Base-by-base conservation (phyloP, 2,329 filamentous ascomycete genomes). In the Plenodomus tracheiphilus region DNA sequence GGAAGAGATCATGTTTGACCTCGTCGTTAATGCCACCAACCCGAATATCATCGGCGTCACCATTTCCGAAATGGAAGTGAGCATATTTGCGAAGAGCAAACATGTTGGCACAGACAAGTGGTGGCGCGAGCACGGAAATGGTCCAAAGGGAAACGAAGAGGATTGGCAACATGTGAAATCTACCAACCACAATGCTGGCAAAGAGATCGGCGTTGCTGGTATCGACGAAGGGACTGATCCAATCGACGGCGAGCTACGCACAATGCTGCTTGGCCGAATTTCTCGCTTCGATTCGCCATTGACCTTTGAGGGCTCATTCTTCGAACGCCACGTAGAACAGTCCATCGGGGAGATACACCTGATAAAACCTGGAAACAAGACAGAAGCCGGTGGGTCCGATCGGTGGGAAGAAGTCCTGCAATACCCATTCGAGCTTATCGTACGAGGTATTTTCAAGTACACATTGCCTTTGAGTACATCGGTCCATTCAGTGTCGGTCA, bases 31-130 rank as follows among this genome's bases (percentile, higher is more conserved):
- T 59, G 94, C 93, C 0, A 81, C 93, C 61, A 99, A 99, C 68
- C 92, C 93, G 1, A 99, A 97, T 61, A 85, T 97, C 35, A 88
- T 97, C 34, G 85, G 91, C 2, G 88, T 99, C 36, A 88, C 88
- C 2, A 85, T 99, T 32, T 86, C 89, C 55, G 86, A 92, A 39
- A 87, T 95, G 66, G 91, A 97, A 68, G 80, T 97, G 48, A 91
- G 95, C 64, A 83, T 99, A 25, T 97, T 97, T 72, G 94, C 94
- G 22, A 96, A 95, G 73, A 97, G 91, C 51, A 90, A 89, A 51
- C 89, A 93, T 67, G 88, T 93, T 11, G 89, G 89, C n/a, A 79
- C 77, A 10, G 79, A 81, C 47, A 64, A 57, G 37, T 74, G 67
- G 70, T 75, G 72, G 73, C 67, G 70, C 5, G 68, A 74, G 21